Evolutionary conservation across 805 yeast species (phyloP).

Genomic region (Millerago galiae): DNA sequence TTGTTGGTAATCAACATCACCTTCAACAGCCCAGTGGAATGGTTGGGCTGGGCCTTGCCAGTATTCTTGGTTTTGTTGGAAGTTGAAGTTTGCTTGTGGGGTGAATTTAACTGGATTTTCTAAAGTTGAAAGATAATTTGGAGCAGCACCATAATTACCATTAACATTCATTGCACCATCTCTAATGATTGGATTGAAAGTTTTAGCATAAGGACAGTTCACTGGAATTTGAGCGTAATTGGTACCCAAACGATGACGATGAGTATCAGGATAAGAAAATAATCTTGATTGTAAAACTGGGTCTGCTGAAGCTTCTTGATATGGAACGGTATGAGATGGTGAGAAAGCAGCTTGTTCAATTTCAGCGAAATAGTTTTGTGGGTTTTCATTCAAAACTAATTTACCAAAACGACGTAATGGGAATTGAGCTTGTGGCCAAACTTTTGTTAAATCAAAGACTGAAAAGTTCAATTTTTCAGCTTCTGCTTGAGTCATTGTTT

Average conservation of each 20-base stretch:
- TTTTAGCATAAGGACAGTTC: conserved; percentile 66
- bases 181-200: conserved; percentile 67
- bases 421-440: conserved; percentile 84
- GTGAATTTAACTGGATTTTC: conserved; percentile 28
- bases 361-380: conserved; percentile 82
- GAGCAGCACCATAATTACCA: conserved; percentile 70
- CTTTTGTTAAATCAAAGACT: conserved; percentile 85
- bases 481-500: conserved; percentile 79
- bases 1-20: conserved; percentile 70
- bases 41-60: conserved; percentile 82
- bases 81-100: conserved; percentile 20
- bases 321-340: conserved; percentile 81
- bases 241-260: conserved; percentile 69
- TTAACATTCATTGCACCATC: conserved; percentile 73
- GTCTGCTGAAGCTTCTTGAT: conserved; percentile 76
- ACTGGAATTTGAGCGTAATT: conserved; percentile 85
- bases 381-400: conserved; percentile 73
- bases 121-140: conserved; percentile 62
- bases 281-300: conserved; percentile 79
- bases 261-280: conserved; percentile 81
- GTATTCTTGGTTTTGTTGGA: conserved; percentile 64
- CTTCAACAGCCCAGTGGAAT: conserved; percentile 75
- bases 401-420: conserved; percentile 85
- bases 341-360: conserved; percentile 83
- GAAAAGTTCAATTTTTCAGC: conserved; percentile 72